Base-by-base conservation (phyloP, 2,329 filamentous ascomycete genomes). In the Pseudopyrenochaeta lycopersici region DNA sequence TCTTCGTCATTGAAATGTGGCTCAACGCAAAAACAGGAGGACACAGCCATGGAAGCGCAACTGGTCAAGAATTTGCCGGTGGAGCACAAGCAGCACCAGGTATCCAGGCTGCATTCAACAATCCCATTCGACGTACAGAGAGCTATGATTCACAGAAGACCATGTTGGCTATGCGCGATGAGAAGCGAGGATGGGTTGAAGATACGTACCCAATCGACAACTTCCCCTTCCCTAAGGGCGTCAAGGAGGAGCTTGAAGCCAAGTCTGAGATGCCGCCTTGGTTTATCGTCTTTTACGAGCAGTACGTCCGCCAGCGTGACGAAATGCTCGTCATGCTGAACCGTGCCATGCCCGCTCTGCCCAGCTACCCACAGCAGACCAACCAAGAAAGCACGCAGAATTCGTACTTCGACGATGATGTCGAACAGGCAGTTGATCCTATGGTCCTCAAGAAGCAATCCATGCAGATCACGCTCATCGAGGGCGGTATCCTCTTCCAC, bases 1-100 rank as follows among this genome's bases (percentile, higher is more conserved):
- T 90, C 3, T 89, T 90, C 65, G 75, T 81, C n/a, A 77, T 88
- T 29, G 85, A 88, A 69, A 82, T 88, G 80, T 86, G 80, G 73
- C 80, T 87, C 56, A 85, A 87, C 65, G 73, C 77, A 41, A 87
- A 86, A 74, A 82, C 81, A 46, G 84, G 84, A 4, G 84, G 84
- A 0, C 84, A 86, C 63, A 82, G 80, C 3, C 85, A 87, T 56
- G 85, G 85, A 23, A 84, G 84, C 2, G 81, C 84, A 3, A 83
- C 78, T 1, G 84, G 84, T 7, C 56, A 66, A 5, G 67, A 73
- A 33, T 74, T 75, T 46, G 62, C 56, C 23, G 23, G 23, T 21
- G 65, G 65, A 36, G 62, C 59, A 27, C 46, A 46, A 21, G 44
- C 39, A 18, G 62, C 61, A 27, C 51, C 58, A 35, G 70, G 65